These are phyloP conservation scores for Suillus tomentosus DNA, from an alignment of 768 basidiomycete species.

Conservation along the genomic window DNA sequence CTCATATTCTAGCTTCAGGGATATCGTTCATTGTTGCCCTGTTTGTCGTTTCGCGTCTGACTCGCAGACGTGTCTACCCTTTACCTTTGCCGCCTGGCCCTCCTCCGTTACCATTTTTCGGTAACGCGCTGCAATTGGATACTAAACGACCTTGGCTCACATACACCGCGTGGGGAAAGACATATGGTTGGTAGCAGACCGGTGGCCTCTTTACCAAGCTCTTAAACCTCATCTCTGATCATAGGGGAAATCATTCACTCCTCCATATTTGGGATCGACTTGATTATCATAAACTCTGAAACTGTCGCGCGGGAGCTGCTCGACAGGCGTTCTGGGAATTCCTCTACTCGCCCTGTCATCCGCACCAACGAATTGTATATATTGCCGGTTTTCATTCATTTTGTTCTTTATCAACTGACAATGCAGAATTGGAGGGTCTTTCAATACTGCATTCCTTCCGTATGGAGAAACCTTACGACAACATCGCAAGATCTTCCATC, in stretches of 20 bases:
- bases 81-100: constrained; percentile 48
- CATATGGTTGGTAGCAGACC: constrained; percentile 41
- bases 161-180: constrained; percentile 44
- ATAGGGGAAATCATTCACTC: constrained; percentile 34
- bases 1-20: neutral
- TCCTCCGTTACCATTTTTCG: constrained; percentile 45
- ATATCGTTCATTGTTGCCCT: neutral
- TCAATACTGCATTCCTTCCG: constrained; percentile 10
- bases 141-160: constrained; percentile 39
- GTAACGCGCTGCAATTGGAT: constrained; percentile 51
- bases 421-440: constrained; percentile 1
- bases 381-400: neutral
- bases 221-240: neutral
- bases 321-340: constrained; percentile 40
- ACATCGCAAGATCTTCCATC: constrained; percentile 27
- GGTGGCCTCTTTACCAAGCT: neutral
- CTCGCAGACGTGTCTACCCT: neutral
- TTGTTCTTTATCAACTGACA: neutral
- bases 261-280: constrained; percentile 27
- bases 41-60: neutral
- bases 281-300: constrained; percentile 38
- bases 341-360: constrained; percentile 37
- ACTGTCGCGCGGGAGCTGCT: constrained; percentile 36
- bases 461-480: constrained; percentile 22
- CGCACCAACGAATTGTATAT: constrained; percentile 9